Evolutionary conservation across 495 filamentous ascomycete genomes (phyloP).

Genomic region (Aspergillus bridgeri): DNA sequence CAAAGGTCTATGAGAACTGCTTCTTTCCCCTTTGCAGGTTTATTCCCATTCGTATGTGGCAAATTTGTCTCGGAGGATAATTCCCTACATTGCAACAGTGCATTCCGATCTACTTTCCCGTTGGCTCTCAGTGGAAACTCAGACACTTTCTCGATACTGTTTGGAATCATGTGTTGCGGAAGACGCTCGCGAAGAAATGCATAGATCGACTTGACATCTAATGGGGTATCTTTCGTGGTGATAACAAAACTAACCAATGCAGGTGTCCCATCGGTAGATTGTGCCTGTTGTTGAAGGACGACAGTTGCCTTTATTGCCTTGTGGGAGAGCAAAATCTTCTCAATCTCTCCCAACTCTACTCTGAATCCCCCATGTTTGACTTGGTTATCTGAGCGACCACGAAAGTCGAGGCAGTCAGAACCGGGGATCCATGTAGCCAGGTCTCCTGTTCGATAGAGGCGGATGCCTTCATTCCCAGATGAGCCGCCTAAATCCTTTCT

Average conservation of each 20-base stretch:
- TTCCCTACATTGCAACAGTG: not conserved
- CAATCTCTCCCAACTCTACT: conserved; percentile 9
- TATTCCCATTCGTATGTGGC: too few relatives aligned
- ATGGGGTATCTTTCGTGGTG: not conserved
- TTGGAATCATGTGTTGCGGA: conserved; percentile 1
- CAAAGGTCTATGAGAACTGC: not conserved
- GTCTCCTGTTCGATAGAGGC: conserved; percentile 5
- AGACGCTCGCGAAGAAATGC: not conserved
- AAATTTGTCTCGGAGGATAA: not conserved
- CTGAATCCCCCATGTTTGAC: conserved; percentile 11
- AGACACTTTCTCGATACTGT: not conserved
- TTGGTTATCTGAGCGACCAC: conserved; percentile 8
- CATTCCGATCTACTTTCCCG: conserved; percentile 6
- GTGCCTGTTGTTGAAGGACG: not conserved
- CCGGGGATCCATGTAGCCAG: not conserved
- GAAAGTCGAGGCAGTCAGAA: conserved; percentile 1
- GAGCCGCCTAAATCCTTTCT: too few relatives aligned
- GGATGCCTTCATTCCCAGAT: not conserved
- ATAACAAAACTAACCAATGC: conserved; percentile 5
- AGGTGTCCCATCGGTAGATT: not conserved
- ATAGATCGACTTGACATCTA: not conserved
- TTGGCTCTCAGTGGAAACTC: not conserved
- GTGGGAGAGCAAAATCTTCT: not conserved
- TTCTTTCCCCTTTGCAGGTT: not conserved
- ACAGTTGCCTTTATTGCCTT: not conserved